Evolutionary conservation across 1,284 basidiomycete genomes (phyloP).

Genomic region (Ganoderma lucidum): DNA sequence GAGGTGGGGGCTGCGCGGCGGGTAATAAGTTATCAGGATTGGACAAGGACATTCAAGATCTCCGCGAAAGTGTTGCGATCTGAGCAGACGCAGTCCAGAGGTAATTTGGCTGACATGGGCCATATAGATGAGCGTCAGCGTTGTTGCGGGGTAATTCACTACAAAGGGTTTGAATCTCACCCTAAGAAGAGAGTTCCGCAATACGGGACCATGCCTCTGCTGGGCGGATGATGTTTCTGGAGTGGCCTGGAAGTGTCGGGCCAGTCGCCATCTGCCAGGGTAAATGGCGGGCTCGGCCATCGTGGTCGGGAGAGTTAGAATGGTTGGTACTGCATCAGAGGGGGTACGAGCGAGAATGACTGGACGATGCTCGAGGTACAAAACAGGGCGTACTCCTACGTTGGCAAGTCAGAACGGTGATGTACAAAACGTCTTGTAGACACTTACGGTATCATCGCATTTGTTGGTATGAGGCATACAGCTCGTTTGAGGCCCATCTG

Average conservation of each 20-base stretch:
- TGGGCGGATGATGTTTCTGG: background rate
- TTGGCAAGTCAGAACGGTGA: background rate
- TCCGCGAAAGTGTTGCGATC: conserved; percentile 12
- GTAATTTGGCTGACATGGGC: conserved; percentile 7
- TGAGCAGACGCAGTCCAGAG: background rate
- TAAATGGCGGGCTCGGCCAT: background rate
- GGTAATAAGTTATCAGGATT: background rate
- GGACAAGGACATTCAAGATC: conserved; percentile 4
- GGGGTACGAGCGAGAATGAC: background rate
- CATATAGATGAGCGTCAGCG: conserved; percentile 12
- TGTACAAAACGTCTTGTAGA: background rate
- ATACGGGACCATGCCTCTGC: background rate
- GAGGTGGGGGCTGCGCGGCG: background rate
- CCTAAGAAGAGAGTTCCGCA: background rate
- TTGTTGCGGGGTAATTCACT: background rate
- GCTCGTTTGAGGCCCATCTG: background rate
- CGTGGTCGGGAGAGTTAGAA: background rate
- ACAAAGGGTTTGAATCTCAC: background rate
- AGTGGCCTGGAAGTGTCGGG: background rate
- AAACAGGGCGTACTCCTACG: background rate
- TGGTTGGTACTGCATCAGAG: background rate
- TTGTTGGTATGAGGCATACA: background rate
- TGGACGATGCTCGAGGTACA: background rate
- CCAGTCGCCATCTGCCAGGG: background rate
- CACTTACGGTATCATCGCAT: background rate